Base-by-base conservation (phyloP, 192 early-diverging fungal species). In the Powellomyces hirtus region DNA sequence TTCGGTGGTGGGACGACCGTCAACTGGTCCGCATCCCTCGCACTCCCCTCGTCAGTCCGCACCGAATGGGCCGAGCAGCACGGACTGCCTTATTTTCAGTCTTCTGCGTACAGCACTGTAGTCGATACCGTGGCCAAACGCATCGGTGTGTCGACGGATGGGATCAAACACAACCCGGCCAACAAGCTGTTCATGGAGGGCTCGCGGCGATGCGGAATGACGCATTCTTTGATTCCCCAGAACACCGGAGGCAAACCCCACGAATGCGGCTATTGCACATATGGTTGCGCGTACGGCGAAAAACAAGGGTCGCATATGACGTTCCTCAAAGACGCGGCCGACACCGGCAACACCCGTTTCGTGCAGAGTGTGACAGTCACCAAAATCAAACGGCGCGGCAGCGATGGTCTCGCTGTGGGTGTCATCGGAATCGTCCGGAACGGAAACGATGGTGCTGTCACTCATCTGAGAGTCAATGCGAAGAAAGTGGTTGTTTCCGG, bases 1-100 rank as follows among this genome's bases (percentile, higher is more conserved):
- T 90, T 86, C 77, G 91, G 91, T 38, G 91, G 91, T 66, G 91
- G 90, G 33, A 90, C 89, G 33, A 78, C 79, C 10, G 71, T 91
- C 51, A 90, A 90, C 71, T 91, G 90, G 88, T 44, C 27, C 59
- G 74, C 73, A n/a, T 78, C 77, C 11, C 64, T 73, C 11, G 72
- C 82, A 70, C 76, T 79, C 13, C 88, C 88, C 49, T 68, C 86
- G 59, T 84, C 75, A 64, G 81, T 90, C 10, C 84, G 90, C 0
- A 78, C 86, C 64, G 90, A 93, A 72, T 93, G 91, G 91, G 85
- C 86, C 8, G 76, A 77, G 33, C 66, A 74, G 38, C 69, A 73
- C 33, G 82, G 86, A 7, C 73, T 93, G 7, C 73, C 75, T n/a
- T 77, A 86, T 63, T 91, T 93, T 59, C 61, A 68, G 6, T 77